phyloP scores from a whole-genome alignment of 2,329 filamentous ascomycete species.

The Ilyonectria destructans region DNA sequence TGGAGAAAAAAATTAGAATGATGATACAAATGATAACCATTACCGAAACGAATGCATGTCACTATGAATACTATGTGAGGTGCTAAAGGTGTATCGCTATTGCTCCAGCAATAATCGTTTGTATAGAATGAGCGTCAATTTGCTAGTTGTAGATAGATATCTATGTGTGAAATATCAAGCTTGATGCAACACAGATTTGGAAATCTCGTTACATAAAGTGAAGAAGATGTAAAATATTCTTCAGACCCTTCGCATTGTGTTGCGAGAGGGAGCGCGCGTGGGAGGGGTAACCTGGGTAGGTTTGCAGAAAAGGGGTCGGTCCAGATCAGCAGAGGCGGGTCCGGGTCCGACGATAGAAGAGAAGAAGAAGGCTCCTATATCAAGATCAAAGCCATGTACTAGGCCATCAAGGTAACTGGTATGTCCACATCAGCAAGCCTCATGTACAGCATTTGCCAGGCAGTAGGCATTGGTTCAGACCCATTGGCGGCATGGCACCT shows the following conservation, averaged over 20 bases:
- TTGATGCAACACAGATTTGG: not conserved
- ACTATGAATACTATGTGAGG: not conserved
- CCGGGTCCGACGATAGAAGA: not conserved
- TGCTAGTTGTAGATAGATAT: not conserved
- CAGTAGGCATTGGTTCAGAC: not conserved
- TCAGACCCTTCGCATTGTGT: not conserved
- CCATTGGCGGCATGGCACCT: constrained; percentile 32
- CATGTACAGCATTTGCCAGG: not conserved
- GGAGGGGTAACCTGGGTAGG: not conserved
- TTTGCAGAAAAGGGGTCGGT: not conserved
- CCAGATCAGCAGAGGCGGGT: not conserved
- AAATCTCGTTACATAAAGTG: not conserved
- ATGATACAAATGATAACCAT: not conserved
- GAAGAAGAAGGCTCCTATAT: not conserved
- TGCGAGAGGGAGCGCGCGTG: not conserved
- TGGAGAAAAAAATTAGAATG: not conserved
- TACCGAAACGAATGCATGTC: not conserved
- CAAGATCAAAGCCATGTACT: not conserved
- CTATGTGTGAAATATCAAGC: not conserved
- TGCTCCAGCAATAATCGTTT: not conserved
- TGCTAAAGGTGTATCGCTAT: not conserved
- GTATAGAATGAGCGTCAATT: not conserved
- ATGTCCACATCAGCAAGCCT: not conserved
- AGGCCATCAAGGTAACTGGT: not conserved
- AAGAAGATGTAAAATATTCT: not conserved